Percentiles rank a stretch among this genome's conserved stretches.
Evolutionary conservation across 2,329 filamentous ascomycete species (phyloP).

Genomic region (Penicillium crustosum): DNA sequence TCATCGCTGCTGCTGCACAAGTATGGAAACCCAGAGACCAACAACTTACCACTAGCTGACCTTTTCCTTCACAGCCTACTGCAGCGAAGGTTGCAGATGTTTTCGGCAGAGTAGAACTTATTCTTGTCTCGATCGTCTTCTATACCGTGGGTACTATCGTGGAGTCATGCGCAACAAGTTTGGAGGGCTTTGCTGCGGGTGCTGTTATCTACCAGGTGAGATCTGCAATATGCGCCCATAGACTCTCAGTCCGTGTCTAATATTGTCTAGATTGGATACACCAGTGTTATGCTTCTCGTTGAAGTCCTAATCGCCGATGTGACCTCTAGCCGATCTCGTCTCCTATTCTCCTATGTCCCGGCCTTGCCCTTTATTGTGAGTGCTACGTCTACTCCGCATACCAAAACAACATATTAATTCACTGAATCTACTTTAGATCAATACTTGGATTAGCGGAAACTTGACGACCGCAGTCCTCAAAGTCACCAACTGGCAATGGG

Average conservation of each 20-base stretch:
- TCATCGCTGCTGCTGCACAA: slow-evolving; percentile 60
- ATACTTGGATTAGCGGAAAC: slow-evolving; percentile 64
- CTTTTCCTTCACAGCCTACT: slow-evolving; percentile 45
- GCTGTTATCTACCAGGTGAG: slow-evolving; percentile 57
- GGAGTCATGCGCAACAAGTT: slow-evolving; percentile 52
- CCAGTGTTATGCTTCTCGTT: slow-evolving; percentile 59
- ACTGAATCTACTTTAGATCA: slow-evolving; percentile 39
- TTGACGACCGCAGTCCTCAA: slow-evolving; percentile 53
- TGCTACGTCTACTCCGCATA: not conserved
- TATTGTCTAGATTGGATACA: slow-evolving; percentile 56
- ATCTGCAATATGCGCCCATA: not conserved
- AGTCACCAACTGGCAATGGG: slow-evolving; percentile 60
- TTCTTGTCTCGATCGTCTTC: slow-evolving; percentile 56
- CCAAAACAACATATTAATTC: not conserved
- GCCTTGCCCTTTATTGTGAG: slow-evolving; percentile 56
- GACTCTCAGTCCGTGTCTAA: not conserved
- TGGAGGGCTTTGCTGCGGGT: slow-evolving; percentile 57
- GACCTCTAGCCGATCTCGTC: slow-evolving; percentile 61
- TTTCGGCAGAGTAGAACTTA: slow-evolving; percentile 61
- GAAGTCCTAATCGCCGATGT: slow-evolving; percentile 66
- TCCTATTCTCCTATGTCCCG: slow-evolving; percentile 66
- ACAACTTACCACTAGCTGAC: not conserved
- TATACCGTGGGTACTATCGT: slow-evolving; percentile 59
- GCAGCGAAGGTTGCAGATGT: slow-evolving; percentile 64
- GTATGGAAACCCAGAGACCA: slow-evolving; percentile 23